Conservation (phyloP, 2,329 filamentous ascomycete genomes). For the Canariomyces notabilis region DNA sequence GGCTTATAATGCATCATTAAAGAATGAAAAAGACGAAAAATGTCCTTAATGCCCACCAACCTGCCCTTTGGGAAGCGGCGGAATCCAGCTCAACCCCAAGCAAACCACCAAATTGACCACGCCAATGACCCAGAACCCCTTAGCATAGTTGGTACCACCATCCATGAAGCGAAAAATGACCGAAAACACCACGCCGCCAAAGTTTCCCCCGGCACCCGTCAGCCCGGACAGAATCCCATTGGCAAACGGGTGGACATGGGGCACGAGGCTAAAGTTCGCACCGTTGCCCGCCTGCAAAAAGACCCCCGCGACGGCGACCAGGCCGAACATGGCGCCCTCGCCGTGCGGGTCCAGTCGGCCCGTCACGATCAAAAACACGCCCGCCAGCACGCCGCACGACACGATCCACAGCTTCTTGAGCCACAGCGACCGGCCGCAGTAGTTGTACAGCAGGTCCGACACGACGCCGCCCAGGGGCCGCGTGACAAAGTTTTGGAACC, state of each 20-base stretch:
- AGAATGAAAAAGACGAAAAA: neutral
- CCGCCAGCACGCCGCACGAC: constrained; percentile 55
- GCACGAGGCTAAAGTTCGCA: constrained; percentile 79
- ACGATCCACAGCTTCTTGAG: constrained; percentile 55
- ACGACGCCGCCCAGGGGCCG: constrained; percentile 61
- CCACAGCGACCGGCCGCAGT: constrained; percentile 33
- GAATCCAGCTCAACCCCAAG: constrained; percentile 53
- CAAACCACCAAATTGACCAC: constrained; percentile 68
- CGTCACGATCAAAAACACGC: constrained; percentile 56
- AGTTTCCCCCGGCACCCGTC: constrained; percentile 74
- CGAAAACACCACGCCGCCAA: constrained; percentile 81
- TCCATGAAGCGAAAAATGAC: constrained; percentile 72
- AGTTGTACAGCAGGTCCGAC: constrained; percentile 46
- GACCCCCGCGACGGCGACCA: constrained; percentile 71
- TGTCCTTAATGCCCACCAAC: constrained; percentile 38
- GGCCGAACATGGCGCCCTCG: constrained; percentile 64
- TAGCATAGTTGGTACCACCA: constrained; percentile 60
- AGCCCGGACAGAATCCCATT: constrained; percentile 75
- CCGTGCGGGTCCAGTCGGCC: constrained; percentile 59
- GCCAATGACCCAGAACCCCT: constrained; percentile 77
- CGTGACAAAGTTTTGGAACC: constrained; percentile 65
- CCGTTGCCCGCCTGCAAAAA: constrained; percentile 85
- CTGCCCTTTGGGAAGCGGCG: constrained; percentile 51
- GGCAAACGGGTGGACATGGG: constrained; percentile 76
- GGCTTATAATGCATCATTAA: neutral